Conservation (phyloP, 2,329 filamentous ascomycete species). For the Fusarium verrucosum region DNA sequence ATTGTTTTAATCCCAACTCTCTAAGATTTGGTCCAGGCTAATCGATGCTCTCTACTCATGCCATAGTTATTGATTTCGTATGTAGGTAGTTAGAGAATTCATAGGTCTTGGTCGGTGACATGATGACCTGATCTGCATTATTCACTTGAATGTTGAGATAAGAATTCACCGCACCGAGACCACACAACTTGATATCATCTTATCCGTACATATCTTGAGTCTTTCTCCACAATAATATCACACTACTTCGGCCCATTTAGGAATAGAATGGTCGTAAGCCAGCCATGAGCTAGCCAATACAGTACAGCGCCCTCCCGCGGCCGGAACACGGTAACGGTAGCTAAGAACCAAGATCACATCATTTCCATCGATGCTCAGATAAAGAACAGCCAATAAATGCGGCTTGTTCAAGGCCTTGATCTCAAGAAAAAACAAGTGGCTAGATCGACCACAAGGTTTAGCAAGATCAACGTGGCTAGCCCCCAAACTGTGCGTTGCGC, state of each 20-base stretch:
- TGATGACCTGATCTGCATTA: too few relatives aligned
- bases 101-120: neutral
- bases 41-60: too few relatives aligned
- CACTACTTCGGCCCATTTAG: conserved; percentile 1
- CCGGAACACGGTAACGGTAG: conserved; percentile 8
- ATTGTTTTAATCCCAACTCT: neutral
- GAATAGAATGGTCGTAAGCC: conserved; percentile 13
- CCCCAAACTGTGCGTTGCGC: conserved; percentile 13
- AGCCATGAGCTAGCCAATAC: conserved; percentile 3
- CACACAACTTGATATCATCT: neutral
- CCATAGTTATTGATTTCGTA: too few relatives aligned
- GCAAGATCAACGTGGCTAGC: conserved; percentile 26
- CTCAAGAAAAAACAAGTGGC: conserved; percentile 18
- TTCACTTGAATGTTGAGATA: neutral
- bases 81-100: too few relatives aligned
- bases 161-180: neutral
- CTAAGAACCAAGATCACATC: neutral
- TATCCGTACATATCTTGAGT: neutral
- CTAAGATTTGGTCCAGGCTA: neutral
- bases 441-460: conserved; percentile 24
- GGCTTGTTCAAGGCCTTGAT: conserved; percentile 13
- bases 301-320: neutral
- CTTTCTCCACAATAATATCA: neutral
- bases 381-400: neutral
- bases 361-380: neutral